Percentiles rank a stretch among this genome's conserved stretches.
These are phyloP conservation scores for Populus nigra DNA, from an alignment of 345 rosid genomes.

Conservation along the genomic window DNA sequence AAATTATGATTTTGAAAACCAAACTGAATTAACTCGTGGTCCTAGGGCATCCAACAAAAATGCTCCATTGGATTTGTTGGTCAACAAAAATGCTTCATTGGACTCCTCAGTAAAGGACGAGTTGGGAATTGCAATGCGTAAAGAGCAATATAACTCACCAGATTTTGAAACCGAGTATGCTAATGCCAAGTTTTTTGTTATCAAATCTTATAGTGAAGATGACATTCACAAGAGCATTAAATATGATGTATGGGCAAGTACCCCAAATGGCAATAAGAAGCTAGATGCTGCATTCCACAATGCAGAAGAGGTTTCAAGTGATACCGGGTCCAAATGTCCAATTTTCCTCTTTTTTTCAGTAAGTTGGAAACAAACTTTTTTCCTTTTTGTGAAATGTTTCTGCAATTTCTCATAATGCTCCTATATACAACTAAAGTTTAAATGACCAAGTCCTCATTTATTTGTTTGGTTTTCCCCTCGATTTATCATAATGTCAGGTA, in stretches of 20 bases:
- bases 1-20: slow-evolving; percentile 38
- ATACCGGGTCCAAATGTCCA: slow-evolving; percentile 47
- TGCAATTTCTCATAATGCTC: not conserved
- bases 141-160: slow-evolving; percentile 51
- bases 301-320: slow-evolving; percentile 44
- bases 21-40: slow-evolving; percentile 60
- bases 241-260: slow-evolving; percentile 77
- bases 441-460: not conserved
- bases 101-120: slow-evolving; percentile 30
- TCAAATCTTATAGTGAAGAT: slow-evolving; percentile 79
- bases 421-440: not conserved
- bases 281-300: slow-evolving; percentile 62
- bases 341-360: slow-evolving; percentile 77
- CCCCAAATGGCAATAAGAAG: slow-evolving; percentile 66
- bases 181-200: slow-evolving; percentile 61
- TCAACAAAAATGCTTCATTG: not conserved
- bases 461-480: not conserved
- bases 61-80: slow-evolving; percentile 40
- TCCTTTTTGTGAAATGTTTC: not conserved
- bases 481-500: slow-evolving; percentile 41
- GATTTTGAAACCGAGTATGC: slow-evolving; percentile 53
- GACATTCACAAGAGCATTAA: slow-evolving; percentile 75
- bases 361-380: slow-evolving; percentile 19
- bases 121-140: slow-evolving; percentile 25
- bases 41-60: slow-evolving; percentile 50